Evolutionary conservation across 192 early-diverging fungal genomes (phyloP).

Genomic region (Oehlia diaphana): DNA sequence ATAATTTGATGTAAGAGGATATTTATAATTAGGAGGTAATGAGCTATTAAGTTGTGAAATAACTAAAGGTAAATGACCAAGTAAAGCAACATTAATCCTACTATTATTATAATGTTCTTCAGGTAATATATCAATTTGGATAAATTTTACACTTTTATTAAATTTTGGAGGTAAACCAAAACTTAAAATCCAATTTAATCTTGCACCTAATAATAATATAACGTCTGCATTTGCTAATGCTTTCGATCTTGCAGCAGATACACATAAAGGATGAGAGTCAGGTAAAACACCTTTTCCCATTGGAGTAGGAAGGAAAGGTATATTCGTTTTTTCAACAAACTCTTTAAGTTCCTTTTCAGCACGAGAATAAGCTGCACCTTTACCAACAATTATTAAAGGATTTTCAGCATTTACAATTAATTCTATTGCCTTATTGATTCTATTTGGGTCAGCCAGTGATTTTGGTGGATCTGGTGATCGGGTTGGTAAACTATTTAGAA

Average conservation of each 20-base stretch:
- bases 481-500: conserved; percentile 21
- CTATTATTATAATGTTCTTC: conserved; percentile 66
- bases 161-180: conserved; percentile 63
- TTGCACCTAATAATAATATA: conserved; percentile 65
- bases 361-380: conserved; percentile 70
- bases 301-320: conserved; percentile 74
- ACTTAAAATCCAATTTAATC: conserved; percentile 76
- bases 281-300: conserved; percentile 73
- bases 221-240: conserved; percentile 70
- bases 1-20: conserved; percentile 23
- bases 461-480: conserved; percentile 29
- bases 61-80: conserved; percentile 61
- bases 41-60: conserved; percentile 49
- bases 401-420: conserved; percentile 48
- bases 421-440: conserved; percentile 42
- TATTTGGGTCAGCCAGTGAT: conserved; percentile 51
- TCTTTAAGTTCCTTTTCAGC: conserved; percentile 59
- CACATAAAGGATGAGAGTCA: conserved; percentile 61
- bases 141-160: conserved; percentile 55
- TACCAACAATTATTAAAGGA: conserved; percentile 71
- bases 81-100: conserved; percentile 48
- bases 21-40: neutral
- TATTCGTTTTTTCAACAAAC: conserved; percentile 54
- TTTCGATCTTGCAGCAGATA: conserved; percentile 61
- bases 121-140: conserved; percentile 68